Evolutionary conservation across 2,329 filamentous ascomycete genomes (phyloP), one percentile per base, ranked within the genome.

Genomic region (Periconia digitata): DNA sequence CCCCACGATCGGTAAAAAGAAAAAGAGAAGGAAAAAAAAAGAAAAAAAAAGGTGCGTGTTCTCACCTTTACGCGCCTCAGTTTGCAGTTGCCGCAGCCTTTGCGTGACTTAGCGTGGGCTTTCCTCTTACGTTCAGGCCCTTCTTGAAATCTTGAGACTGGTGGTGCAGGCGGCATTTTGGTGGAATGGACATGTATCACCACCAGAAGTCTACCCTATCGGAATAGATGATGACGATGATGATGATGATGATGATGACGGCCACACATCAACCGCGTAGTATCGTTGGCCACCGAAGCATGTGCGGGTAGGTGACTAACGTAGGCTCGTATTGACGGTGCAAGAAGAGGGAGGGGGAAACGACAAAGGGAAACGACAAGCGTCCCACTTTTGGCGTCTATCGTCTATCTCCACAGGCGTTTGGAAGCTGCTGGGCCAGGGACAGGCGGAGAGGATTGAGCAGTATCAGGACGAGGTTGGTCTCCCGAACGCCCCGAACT

Each of bases 11-110:
- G n/a, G n/a, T n/a, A n/a, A n/a, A n/a, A n/a, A n/a, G n/a, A n/a
- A n/a, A n/a, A n/a, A n/a, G n/a, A n/a, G n/a, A n/a, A n/a, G n/a
- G n/a, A n/a, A n/a, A n/a, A n/a, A n/a, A n/a, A n/a, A n/a, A n/a
- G n/a, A n/a, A n/a, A n/a, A n/a, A n/a, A n/a, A n/a, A n/a, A n/a
- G n/a, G n/a, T n/a, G n/a, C n/a, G 7, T 15, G 12, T 43, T 51
- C 66, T 60, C 62, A 77, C 79, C 71, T 82, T 83, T 41, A 82
- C 73, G 44, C 76, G 71, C 27, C 79, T 71, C 17, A 82, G 58
- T 55, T 82, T 82, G 61, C 81, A 84, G 54, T 83, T 83, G 3
- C 74, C 74, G 54, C 81, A 83, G 2, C 81, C 80, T 13, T 71
- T 67, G 16, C 78, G 71, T 1, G 79, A 83, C 56, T 83, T 83